Evolutionary conservation across 2,329 filamentous ascomycete genomes (phyloP), one percentile per base, ranked within the genome.

Genomic region (Xylaria polymorpha): DNA sequence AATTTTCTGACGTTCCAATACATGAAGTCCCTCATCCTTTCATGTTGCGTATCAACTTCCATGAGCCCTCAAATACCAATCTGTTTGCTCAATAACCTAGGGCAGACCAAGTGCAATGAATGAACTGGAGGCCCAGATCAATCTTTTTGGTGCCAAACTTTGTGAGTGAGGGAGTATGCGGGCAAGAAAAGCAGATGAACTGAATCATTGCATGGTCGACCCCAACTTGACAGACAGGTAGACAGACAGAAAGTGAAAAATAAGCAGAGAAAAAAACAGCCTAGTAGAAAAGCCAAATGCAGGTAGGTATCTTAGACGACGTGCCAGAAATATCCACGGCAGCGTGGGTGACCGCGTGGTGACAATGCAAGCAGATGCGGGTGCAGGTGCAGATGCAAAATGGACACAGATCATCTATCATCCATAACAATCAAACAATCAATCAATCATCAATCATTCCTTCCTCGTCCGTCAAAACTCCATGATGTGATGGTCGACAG

Each of bases 361-460:
- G 37, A 48, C 50, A 63, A 35, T 50, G 22, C 46, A 29, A 18
- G 59, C 35, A 41, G 37, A 51, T 29, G 18, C 18, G 15, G 43
- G 9, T 46, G 15, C 25, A 53, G 12, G 25, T 32, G 39, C 46
- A 44, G 10, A n/a, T 39, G 51, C 32, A 56, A 29, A 22, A 62
- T 55, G 25, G 41, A 55, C 37, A 44, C 25, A 41, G 7, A 37
- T 37, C 35, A 37, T 37, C 35, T 4, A 37, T 43, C 9, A 9
- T 62, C 14, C 25, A 35, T 32, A 20, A 12, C 20, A 25, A 51
- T 29, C 10, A 37, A 37, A 37, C 7, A 29, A 29, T 29, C n/a
- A n/a, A n/a, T n/a, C n/a, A n/a, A n/a, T n/a, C n/a, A 8, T 4
- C 32, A 35, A 35, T 35, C 48, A 29, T 51, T 29, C 50, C 50